Evolutionary conservation across 257 asterid species (phyloP), one percentile per base, ranked within the genome.

Genomic region (Striga asiatica): DNA sequence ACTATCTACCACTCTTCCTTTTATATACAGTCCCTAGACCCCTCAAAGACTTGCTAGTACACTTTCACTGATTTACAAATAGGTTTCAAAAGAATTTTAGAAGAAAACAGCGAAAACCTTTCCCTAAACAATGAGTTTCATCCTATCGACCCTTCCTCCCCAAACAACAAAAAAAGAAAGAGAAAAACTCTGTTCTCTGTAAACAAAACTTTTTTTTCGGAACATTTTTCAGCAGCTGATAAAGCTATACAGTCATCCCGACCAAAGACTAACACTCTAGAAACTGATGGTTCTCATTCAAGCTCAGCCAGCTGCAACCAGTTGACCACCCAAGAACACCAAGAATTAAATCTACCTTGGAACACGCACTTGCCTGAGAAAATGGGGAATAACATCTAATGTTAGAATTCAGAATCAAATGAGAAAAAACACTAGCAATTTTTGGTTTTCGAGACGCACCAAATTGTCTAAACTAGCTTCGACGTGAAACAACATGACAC

Each of bases 261-360:
- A 46, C 19, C 60, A 63, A n/a, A n/a, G 13, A 46, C 56, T 70
- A 79, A 68, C 80, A 76, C 65, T 85, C 93, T 32, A 66, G 70
- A 56, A 76, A 39, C 60, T 57, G 72, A 58, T 58, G 78, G 69
- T 67, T 66, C 51, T 69, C 75, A 8, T 34, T 35, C 19, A 79
- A 60, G 76, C 76, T 73, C 60, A 69, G 76, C 93, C 80, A 78
- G 70, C 93, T 85, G 79, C 95, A 85, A 21, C 95, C 95, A 2
- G 79, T 72, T 41, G 91, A 85, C 95, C 95, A 85, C 57, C 85
- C 94, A 72, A 82, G 60, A 39, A 85, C 91, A 55, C 95, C 94
- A 14, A 85, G 89, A 49, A 80, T 56, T 53, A 78, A 47, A 68
- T 85, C 95, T 62, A 83, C 66, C 74, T 71, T 76, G 23, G 78